Evolutionary conservation across 345 rosid species (phyloP).

Genomic region (Noccaea bulbosa): DNA sequence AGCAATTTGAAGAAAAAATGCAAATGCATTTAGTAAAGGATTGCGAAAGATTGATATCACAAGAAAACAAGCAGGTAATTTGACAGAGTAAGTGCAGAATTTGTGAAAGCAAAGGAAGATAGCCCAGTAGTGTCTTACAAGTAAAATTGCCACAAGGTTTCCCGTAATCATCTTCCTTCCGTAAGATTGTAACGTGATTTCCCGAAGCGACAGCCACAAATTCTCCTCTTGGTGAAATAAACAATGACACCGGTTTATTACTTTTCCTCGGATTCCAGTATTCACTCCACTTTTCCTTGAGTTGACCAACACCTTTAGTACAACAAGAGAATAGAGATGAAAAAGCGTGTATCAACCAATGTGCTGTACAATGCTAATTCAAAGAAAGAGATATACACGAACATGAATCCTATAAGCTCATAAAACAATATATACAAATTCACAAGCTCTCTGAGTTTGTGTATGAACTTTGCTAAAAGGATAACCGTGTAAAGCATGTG

Average conservation of each 20-base stretch:
- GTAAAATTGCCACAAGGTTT: constrained; percentile 68
- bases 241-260: constrained; percentile 56
- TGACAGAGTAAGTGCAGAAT: constrained; percentile 11
- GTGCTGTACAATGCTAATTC: neutral
- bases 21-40: neutral
- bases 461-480: constrained; percentile 8
- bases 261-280: constrained; percentile 49
- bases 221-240: constrained; percentile 78
- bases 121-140: constrained; percentile 48
- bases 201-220: constrained; percentile 80
- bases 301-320: constrained; percentile 60
- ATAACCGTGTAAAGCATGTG: neutral
- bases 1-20: neutral
- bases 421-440: constrained; percentile 2
- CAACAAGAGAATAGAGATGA: constrained; percentile 25
- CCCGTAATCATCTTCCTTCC: constrained; percentile 70
- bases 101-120: constrained; percentile 29
- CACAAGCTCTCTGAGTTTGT: neutral
- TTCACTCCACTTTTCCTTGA: constrained; percentile 69
- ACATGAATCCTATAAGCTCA: constrained; percentile 15
- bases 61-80: constrained; percentile 15
- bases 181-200: constrained; percentile 69
- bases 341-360: constrained; percentile 17
- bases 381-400: constrained; percentile 10
- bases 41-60: neutral